Evolutionary conservation across 345 rosid species (phyloP).

Genomic region (Eucalyptus marginata): DNA sequence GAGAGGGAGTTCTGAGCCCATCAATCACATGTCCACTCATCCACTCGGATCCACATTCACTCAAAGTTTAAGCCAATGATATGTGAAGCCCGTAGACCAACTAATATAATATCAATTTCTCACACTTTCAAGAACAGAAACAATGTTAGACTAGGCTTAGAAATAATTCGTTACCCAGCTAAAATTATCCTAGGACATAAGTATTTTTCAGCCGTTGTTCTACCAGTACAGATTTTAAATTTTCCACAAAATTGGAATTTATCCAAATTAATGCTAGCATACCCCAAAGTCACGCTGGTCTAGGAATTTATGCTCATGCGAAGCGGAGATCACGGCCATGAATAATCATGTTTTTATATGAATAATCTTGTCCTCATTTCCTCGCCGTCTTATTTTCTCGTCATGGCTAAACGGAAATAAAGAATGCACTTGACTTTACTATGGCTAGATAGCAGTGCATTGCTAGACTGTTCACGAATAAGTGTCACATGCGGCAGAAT

Average conservation of each 20-base stretch:
- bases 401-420: too few species aligned
- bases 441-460: too few species aligned
- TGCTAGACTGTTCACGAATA: too few species aligned
- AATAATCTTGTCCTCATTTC: too few species aligned
- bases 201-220: not conserved
- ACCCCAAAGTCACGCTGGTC: not conserved
- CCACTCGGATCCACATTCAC: not conserved
- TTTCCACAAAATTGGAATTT: not conserved
- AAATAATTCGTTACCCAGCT: not conserved
- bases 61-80: not conserved
- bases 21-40: not conserved
- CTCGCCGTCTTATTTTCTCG: too few species aligned
- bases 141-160: not conserved
- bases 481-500: too few species aligned
- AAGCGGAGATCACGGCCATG: not conserved
- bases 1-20: not conserved
- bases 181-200: not conserved
- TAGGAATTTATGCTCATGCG: not conserved
- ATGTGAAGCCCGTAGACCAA: fast-evolving
- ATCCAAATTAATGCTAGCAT: not conserved
- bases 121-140: not conserved
- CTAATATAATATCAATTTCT: not conserved
- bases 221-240: not conserved
- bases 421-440: fast-evolving
- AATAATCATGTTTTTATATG: too few species aligned